A percentile compares a stretch with the other conserved stretches of the same genome.
These are phyloP conservation scores for Gentiana macrophylla DNA, from an alignment of 257 asterid genomes.

Conservation along the genomic window DNA sequence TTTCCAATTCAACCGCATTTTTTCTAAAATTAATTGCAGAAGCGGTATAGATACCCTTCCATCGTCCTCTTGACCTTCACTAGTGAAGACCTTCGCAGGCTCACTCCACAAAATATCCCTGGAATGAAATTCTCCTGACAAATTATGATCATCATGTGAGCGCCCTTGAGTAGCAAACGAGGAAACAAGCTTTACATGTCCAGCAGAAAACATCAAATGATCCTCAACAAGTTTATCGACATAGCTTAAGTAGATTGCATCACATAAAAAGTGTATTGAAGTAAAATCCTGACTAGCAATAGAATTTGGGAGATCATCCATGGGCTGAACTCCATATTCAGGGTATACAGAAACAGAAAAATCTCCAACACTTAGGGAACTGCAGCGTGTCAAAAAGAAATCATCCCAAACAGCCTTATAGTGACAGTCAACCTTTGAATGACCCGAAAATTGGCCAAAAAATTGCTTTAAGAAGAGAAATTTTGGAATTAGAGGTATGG, in stretches of 20 bases:
- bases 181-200: slow-evolving; percentile 47
- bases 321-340: slow-evolving; percentile 26
- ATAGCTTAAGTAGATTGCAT: slow-evolving; percentile 44
- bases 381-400: slow-evolving; percentile 24
- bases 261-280: slow-evolving; percentile 44
- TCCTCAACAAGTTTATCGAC: slow-evolving; percentile 31
- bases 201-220: slow-evolving; percentile 37
- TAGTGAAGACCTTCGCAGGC: slow-evolving; percentile 43
- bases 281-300: slow-evolving; percentile 31
- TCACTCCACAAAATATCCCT: slow-evolving; percentile 46
- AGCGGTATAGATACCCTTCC: slow-evolving; percentile 32
- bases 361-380: slow-evolving; percentile 38
- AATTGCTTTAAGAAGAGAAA: slow-evolving; percentile 31
- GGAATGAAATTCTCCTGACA: slow-evolving; percentile 23
- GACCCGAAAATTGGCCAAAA: slow-evolving; percentile 11
- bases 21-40: slow-evolving; percentile 35
- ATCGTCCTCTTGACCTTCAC: slow-evolving; percentile 28
- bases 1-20: slow-evolving; percentile 57
- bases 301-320: slow-evolving; percentile 18
- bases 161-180: slow-evolving; percentile 29
- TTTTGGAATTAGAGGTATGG: slow-evolving; percentile 25
- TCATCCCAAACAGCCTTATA: slow-evolving; percentile 25
- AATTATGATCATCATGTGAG: slow-evolving; percentile 22
- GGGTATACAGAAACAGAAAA: slow-evolving; percentile 42
- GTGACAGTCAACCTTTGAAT: slow-evolving; percentile 19